Evolutionary conservation across 78 protist genomes (phyloP), one percentile per base, ranked within the genome.

Genomic region (Dictyostelium brefeldianum): DNA sequence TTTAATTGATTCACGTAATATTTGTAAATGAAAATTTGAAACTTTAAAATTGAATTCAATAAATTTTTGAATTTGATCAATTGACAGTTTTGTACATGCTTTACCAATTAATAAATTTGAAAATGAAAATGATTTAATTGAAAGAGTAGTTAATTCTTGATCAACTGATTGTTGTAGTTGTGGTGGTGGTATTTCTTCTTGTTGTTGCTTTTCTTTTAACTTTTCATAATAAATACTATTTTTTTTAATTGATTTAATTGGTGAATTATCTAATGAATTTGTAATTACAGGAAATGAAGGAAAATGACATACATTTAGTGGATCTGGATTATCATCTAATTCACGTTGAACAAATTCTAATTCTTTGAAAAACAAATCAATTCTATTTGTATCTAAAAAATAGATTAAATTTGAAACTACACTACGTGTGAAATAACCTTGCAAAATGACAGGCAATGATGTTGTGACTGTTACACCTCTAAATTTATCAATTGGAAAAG

Each of bases 1-100:
- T n/a, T 62, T n/a, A 62, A 62, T 62, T 62, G 70, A 62, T 62
- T 62, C 70, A 11, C 10, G n/a, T 62, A 62, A 62, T 22, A 62
- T 62, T 62, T 22, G 31, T 62, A 25, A 31, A 62, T 62, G 70
- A 25, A 62, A 62, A 62, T 62, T 25, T 25, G n/a, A 25, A 4
- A 62, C 70, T 22, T 9, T 22, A 11, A 62, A 62, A 62, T 62
- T 62, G 10, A 25, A 62, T 62, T 62, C 70, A 62, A 62, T 62
- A 9, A 62, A 62, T 25, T 9, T 62, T 62, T 62, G 70, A 62
- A 62, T 7, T 22, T 62, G 20, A 22, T 62, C 70, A 25, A 62
- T 25, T 11, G 5, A 11, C 1, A 62, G 27, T 36, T 11, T 62
- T 22, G n/a, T 62, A 11, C 22, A 29, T 6, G 27, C 70, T 62